A percentile compares a stretch with the other conserved stretches of the same genome.
Conservation (phyloP, 225 moss, liverwort and hornwort genomes). For the Asterella californica region DNA sequence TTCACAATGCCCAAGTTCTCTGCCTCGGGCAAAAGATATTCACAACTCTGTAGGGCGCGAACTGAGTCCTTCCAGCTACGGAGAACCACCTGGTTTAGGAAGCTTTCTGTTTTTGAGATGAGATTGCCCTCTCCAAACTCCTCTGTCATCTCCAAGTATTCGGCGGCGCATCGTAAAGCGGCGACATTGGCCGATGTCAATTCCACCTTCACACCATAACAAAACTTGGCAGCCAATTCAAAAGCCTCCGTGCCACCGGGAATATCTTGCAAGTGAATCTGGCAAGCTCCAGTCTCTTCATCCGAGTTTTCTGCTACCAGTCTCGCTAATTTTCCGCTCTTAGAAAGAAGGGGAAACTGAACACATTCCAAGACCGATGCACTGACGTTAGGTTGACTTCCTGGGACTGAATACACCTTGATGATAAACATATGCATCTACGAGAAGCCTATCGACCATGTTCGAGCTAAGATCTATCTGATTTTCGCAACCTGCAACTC, state of each 20-base stretch:
- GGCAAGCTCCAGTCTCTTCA: conserved; percentile 45
- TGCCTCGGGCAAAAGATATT: conserved; percentile 38
- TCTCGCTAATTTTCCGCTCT: conserved; percentile 45
- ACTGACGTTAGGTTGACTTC: background rate
- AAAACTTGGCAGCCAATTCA: conserved; percentile 57
- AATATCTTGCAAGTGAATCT: conserved; percentile 43
- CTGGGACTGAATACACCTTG: background rate
- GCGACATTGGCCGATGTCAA: conserved; percentile 49
- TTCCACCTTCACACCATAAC: conserved; percentile 53
- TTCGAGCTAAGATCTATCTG: background rate
- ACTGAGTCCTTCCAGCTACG: conserved; percentile 56
- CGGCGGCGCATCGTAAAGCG: conserved; percentile 47
- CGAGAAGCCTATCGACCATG: background rate
- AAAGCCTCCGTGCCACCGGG: conserved; percentile 54
- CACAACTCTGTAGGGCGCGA: conserved; percentile 48
- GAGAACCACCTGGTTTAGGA: conserved; percentile 49
- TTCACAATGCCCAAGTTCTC: conserved; percentile 47
- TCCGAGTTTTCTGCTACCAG: conserved; percentile 43
- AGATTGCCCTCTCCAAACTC: conserved; percentile 54
- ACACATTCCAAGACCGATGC: background rate
- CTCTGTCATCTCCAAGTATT: conserved; percentile 54
- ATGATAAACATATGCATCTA: background rate
- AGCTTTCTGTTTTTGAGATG: conserved; percentile 43
- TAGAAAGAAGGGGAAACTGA: conserved; percentile 53
- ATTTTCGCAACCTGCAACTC: background rate